Conservation (phyloP, 345 rosid species). For the Erucastrum elatum region DNA sequence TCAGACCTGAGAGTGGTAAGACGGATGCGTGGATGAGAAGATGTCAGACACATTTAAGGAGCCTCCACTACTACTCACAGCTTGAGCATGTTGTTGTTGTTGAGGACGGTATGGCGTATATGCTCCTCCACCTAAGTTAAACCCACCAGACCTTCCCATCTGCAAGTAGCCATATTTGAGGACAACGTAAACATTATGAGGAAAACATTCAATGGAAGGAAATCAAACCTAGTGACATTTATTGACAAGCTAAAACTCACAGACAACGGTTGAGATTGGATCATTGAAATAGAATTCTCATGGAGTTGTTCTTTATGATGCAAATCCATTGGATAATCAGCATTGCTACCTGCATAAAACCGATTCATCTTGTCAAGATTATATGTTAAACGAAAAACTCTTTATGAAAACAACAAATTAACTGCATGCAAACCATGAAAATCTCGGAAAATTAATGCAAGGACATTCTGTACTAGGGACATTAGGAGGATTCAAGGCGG, state of each 20-base stretch:
- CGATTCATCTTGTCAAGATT: slow-evolving; percentile 35
- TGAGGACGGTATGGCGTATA: slow-evolving; percentile 81
- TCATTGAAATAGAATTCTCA: slow-evolving; percentile 79
- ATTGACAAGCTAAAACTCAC: slow-evolving; percentile 49
- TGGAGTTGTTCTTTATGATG: slow-evolving; percentile 96
- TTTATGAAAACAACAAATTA: slow-evolving; percentile 1
- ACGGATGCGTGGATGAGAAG: slow-evolving; percentile 74
- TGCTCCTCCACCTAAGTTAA: slow-evolving; percentile 65
- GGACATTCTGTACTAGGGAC: too few relatives aligned
- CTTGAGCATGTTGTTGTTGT: slow-evolving; percentile 70
- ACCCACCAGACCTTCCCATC: slow-evolving; percentile 94
- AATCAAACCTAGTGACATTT: slow-evolving; percentile 19
- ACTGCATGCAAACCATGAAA: slow-evolving; percentile 5
- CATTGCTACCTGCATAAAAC: slow-evolving; percentile 76
- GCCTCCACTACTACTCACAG: slow-evolving; percentile 70
- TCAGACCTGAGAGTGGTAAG: slow-evolving; percentile 81
- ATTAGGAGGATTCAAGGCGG: background rate
- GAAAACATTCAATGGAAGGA: background rate
- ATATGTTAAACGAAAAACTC: background rate
- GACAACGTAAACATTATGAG: slow-evolving; percentile 2
- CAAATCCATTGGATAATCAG: slow-evolving; percentile 84
- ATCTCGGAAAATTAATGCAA: background rate
- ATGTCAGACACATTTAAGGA: slow-evolving; percentile 77
- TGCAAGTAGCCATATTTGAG: slow-evolving; percentile 39
- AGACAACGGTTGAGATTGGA: slow-evolving; percentile 93